A percentile compares a stretch with the other conserved stretches of the same genome.
Conservation (phyloP, 2,329 filamentous ascomycete species). For the Colletotrichum tropicicola region DNA sequence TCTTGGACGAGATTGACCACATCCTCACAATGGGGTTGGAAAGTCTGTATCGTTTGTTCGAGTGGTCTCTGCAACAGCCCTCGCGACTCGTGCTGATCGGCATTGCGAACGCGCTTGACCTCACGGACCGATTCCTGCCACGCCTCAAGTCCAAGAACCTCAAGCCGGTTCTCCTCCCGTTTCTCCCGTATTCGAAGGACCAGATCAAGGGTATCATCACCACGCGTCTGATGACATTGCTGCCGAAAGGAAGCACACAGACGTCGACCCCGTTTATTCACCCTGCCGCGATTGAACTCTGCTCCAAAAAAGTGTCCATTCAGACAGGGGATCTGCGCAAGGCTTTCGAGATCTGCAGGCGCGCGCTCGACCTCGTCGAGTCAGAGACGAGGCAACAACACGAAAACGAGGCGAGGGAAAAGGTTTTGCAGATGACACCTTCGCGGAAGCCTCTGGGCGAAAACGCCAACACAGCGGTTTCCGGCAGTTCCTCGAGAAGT, state of each 20-base stretch:
- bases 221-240: slow-evolving; percentile 79
- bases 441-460: slow-evolving; percentile 83
- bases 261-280: slow-evolving; percentile 85
- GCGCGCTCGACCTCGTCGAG: slow-evolving; percentile 90
- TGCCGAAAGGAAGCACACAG: slow-evolving; percentile 63
- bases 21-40: slow-evolving; percentile 89
- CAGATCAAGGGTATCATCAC: slow-evolving; percentile 92
- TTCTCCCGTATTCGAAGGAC: slow-evolving; percentile 87
- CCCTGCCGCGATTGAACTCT: slow-evolving; percentile 91
- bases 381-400: slow-evolving; percentile 81
- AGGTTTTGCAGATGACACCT: slow-evolving; percentile 68
- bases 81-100: slow-evolving; percentile 87
- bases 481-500: slow-evolving; percentile 47
- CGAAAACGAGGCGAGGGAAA: slow-evolving; percentile 67
- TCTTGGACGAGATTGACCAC: slow-evolving; percentile 94
- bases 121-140: slow-evolving; percentile 94
- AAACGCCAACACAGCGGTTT: slow-evolving; percentile 75
- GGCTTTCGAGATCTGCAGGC: slow-evolving; percentile 92
- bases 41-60: slow-evolving; percentile 92
- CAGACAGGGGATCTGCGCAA: slow-evolving; percentile 95
- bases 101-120: slow-evolving; percentile 94
- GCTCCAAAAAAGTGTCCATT: slow-evolving; percentile 91
- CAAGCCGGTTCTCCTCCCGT: slow-evolving; percentile 88
- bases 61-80: slow-evolving; percentile 87
- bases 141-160: slow-evolving; percentile 92